phyloP scores from a whole-genome alignment of 345 rosid genomes.

The Salix dunnii region DNA sequence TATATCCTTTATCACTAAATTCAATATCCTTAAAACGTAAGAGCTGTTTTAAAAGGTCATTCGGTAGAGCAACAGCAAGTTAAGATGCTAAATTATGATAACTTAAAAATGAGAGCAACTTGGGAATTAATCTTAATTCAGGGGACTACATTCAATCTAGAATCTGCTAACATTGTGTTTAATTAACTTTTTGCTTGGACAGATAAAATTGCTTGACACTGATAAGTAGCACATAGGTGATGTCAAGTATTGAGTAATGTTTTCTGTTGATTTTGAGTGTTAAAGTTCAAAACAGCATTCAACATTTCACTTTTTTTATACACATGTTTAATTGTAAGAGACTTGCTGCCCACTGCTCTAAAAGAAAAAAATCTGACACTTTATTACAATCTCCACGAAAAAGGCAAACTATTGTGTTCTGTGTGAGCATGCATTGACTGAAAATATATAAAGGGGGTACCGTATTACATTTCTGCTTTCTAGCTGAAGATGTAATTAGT shows the following conservation, averaged over 20 bases:
- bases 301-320: neutral
- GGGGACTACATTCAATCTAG: neutral
- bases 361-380: neutral
- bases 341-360: neutral
- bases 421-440: neutral
- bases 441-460: neutral
- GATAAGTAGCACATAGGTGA: neutral
- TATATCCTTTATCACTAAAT: neutral
- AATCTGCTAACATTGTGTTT: neutral
- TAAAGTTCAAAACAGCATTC: neutral
- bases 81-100: neutral
- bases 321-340: neutral
- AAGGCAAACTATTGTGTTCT: neutral
- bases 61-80: neutral
- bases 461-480: conserved; percentile 52
- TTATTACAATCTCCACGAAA: neutral
- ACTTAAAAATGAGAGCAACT: neutral
- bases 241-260: neutral
- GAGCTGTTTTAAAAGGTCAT: neutral
- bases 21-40: neutral
- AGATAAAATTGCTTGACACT: neutral
- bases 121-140: neutral
- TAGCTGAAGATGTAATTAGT: conserved; percentile 61
- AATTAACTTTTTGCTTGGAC: neutral
- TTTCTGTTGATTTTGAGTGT: neutral